Evolutionary conservation across 1,139 yeast species (phyloP).

Genomic region (Pichia sp.): DNA sequence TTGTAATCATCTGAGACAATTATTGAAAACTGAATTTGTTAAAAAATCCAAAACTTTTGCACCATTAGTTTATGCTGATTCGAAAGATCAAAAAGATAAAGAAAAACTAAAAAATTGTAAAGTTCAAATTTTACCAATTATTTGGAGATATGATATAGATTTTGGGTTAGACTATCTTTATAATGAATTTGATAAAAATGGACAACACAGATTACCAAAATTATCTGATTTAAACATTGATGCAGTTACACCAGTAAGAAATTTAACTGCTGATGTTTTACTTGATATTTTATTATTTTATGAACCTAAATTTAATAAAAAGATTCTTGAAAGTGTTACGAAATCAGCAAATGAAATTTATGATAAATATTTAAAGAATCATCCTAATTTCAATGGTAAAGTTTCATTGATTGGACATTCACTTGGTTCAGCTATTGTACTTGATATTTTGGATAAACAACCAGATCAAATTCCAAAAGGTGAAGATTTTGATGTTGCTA

Average conservation of each 20-base stretch:
- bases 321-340: slow-evolving; percentile 61
- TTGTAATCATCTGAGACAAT: slow-evolving; percentile 61
- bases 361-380: slow-evolving; percentile 48
- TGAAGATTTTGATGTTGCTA: slow-evolving; percentile 25
- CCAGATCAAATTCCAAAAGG: slow-evolving; percentile 32
- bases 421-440: slow-evolving; percentile 77
- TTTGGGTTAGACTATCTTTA: slow-evolving; percentile 43
- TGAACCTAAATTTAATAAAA: slow-evolving; percentile 63
- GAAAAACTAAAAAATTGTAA: slow-evolving; percentile 42
- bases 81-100: slow-evolving; percentile 16
- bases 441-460: slow-evolving; percentile 67
- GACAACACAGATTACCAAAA: slow-evolving; percentile 48
- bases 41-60: slow-evolving; percentile 37
- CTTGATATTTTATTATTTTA: slow-evolving; percentile 81
- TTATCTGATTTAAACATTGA: slow-evolving; percentile 72
- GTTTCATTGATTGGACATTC: slow-evolving; percentile 88
- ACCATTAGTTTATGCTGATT: slow-evolving; percentile 33
- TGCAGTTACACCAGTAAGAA: slow-evolving; percentile 71
- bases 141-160: slow-evolving; percentile 70
- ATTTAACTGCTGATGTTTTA: slow-evolving; percentile 77
- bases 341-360: slow-evolving; percentile 67
- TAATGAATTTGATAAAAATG: slow-evolving; percentile 31
- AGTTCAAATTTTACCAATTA: slow-evolving; percentile 70
- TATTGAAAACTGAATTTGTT: slow-evolving; percentile 52
- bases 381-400: slow-evolving; percentile 74